Evolutionary conservation across 164 flowering plant genomes (phyloP).

Genomic region (Annona cherimola): DNA sequence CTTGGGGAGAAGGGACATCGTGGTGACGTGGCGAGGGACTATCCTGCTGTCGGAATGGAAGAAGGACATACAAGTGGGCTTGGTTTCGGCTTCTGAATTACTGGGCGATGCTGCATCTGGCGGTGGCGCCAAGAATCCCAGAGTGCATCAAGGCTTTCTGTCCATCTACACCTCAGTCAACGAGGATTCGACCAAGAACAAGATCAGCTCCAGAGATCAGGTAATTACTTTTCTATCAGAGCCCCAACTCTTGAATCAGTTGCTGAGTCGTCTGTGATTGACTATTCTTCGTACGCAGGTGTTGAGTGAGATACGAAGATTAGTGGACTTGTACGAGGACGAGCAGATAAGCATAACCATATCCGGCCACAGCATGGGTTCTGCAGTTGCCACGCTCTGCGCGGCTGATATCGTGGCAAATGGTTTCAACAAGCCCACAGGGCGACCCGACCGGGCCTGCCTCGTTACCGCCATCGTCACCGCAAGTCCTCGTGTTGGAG

Average conservation of each 20-base stretch:
- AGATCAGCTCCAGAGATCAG: constrained; percentile 43
- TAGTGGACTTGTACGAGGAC: constrained; percentile 39
- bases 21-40: constrained; percentile 48
- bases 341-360: constrained; percentile 50
- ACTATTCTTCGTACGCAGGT: constrained; percentile 35
- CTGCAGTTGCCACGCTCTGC: constrained; percentile 58
- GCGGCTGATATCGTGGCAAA: constrained; percentile 64
- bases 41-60: constrained; percentile 29
- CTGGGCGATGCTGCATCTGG: not conserved
- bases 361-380: constrained; percentile 72
- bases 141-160: constrained; percentile 36
- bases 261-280: no score
- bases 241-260: no score
- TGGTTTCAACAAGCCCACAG: constrained; percentile 34
- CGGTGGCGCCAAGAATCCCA: constrained; percentile 5
- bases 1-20: constrained; percentile 42
- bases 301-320: constrained; percentile 47
- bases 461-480: constrained; percentile 57
- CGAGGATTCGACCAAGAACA: constrained; percentile 28
- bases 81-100: constrained; percentile 27
- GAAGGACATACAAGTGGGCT: constrained; percentile 26
- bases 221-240: constrained; percentile 14
- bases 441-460: constrained; percentile 19
- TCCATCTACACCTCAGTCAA: constrained; percentile 41
- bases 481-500: constrained; percentile 71